phyloP scores from a whole-genome alignment of 1,284 basidiomycete species.

The Fomitiporia mediterranea region DNA sequence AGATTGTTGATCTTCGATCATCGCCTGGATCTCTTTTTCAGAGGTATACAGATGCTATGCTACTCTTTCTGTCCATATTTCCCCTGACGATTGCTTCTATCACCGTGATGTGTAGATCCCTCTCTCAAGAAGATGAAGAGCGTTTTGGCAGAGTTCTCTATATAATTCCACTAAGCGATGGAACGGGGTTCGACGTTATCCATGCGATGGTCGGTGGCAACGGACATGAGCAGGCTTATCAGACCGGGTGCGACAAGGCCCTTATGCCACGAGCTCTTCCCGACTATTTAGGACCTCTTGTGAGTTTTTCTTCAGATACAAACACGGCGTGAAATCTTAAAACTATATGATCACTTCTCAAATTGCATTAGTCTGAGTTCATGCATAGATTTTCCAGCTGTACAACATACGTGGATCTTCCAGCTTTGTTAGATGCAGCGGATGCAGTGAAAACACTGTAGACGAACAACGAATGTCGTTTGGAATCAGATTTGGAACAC shows the following conservation, averaged over 20 bases:
- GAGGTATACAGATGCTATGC: neutral
- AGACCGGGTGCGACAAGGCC: neutral
- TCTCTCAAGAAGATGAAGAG: neutral
- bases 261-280: neutral
- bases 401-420: too few relatives aligned
- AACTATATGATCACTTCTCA: too few relatives aligned
- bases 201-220: neutral
- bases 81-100: neutral
- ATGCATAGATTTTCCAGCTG: too few relatives aligned
- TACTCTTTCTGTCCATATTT: neutral
- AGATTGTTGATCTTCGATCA: neutral
- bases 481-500: too few relatives aligned
- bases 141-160: neutral
- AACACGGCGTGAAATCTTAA: too few relatives aligned
- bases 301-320: neutral
- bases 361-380: too few relatives aligned
- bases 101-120: neutral
- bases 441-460: too few relatives aligned
- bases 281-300: neutral
- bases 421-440: too few relatives aligned
- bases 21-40: neutral
- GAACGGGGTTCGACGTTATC: neutral
- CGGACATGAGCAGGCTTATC: neutral
- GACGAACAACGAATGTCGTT: too few relatives aligned
- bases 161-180: too few relatives aligned